A percentile compares a stretch with the other conserved stretches of the same genome.
Conservation (phyloP, 1,284 basidiomycete species). For the Ganoderma boninense region DNA sequence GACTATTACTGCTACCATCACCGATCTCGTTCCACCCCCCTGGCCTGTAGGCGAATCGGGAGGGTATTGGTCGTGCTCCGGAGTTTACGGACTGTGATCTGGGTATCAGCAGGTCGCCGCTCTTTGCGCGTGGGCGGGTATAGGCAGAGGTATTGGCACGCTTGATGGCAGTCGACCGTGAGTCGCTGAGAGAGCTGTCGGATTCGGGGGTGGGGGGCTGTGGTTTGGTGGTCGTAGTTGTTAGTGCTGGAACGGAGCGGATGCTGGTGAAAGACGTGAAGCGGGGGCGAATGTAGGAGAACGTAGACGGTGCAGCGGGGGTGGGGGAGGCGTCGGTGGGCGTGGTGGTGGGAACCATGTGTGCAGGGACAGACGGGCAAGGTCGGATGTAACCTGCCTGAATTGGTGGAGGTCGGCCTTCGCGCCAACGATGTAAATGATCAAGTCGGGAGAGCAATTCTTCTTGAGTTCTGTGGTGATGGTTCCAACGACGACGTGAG, state of each 20-base stretch:
- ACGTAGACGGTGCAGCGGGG: constrained; percentile 68
- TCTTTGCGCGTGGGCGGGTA: constrained; percentile 43
- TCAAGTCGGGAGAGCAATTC: constrained; percentile 83
- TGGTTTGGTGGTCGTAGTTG: constrained; percentile 35
- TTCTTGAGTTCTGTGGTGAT: constrained; percentile 78
- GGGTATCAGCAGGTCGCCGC: constrained; percentile 42
- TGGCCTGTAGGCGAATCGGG: constrained; percentile 58
- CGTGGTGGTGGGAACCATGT: constrained; percentile 84
- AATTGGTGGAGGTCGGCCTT: constrained; percentile 82
- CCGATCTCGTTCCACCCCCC: constrained; percentile 62
- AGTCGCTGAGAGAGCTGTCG: constrained; percentile 34
- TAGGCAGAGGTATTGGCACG: constrained; percentile 43
- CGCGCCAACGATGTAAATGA: constrained; percentile 92
- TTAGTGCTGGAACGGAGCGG: constrained; percentile 51
- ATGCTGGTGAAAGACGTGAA: constrained; percentile 84
- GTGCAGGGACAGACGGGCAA: constrained; percentile 81
- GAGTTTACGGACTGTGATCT: constrained; percentile 40
- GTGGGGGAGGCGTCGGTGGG: constrained; percentile 66
- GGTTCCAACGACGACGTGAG: constrained; percentile 3
- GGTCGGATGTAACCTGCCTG: constrained; percentile 80
- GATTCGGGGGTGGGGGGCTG: constrained; percentile 37
- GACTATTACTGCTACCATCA: constrained; percentile 70
- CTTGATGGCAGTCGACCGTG: constrained; percentile 41
- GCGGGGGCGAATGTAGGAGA: constrained; percentile 86
- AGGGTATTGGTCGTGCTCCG: constrained; percentile 40